Evolutionary conservation across 495 filamentous ascomycete genomes (phyloP).

Genomic region (Aspergillus homomorphus): DNA sequence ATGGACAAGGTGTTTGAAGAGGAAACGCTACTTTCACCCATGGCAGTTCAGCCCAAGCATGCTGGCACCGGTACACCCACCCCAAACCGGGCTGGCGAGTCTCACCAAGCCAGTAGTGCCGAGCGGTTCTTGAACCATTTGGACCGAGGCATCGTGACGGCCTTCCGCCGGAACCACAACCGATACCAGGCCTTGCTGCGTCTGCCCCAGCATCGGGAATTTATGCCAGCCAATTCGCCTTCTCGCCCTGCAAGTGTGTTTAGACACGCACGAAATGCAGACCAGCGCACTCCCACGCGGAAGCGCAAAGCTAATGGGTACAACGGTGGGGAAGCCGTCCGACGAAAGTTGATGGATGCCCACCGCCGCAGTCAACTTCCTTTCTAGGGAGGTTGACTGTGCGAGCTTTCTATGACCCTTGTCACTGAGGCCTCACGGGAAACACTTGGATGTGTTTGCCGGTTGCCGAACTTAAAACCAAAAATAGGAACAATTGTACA

Average conservation of each 20-base stretch:
- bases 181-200: slow-evolving; percentile 66
- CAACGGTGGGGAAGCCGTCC: slow-evolving; percentile 43
- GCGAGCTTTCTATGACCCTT: neutral
- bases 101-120: slow-evolving; percentile 49
- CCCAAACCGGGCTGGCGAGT: slow-evolving; percentile 48
- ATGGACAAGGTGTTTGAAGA: slow-evolving; percentile 40
- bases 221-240: slow-evolving; percentile 49
- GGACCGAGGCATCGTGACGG: slow-evolving; percentile 65
- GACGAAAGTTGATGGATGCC: slow-evolving; percentile 48
- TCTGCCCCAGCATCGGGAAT: slow-evolving; percentile 53
- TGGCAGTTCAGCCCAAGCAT: slow-evolving; percentile 33
- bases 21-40: slow-evolving; percentile 36
- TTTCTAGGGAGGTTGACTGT: slow-evolving; percentile 26
- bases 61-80: slow-evolving; percentile 44
- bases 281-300: slow-evolving; percentile 42
- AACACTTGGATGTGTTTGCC: neutral
- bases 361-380: slow-evolving; percentile 41
- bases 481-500: neutral
- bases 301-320: slow-evolving; percentile 42
- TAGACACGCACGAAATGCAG: slow-evolving; percentile 41
- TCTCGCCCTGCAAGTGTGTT: slow-evolving; percentile 47
- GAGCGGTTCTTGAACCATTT: slow-evolving; percentile 65
- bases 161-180: slow-evolving; percentile 76
- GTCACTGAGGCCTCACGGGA: neutral
- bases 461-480: neutral